Conservation (phyloP, 1,139 yeast genomes). For the Fermentozyma sake region DNA sequence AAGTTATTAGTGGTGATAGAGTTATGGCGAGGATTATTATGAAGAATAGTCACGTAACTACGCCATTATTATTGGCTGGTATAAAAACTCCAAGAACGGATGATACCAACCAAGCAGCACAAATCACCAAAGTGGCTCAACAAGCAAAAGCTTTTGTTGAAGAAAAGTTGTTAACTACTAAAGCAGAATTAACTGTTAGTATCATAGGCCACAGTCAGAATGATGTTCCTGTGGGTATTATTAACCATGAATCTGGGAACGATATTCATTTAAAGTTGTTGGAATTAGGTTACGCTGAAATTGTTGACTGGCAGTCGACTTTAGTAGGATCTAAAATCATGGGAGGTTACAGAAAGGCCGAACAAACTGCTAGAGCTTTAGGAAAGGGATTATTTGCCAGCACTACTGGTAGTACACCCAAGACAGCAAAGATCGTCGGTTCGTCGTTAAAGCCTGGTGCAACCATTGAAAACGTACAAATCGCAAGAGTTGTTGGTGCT, state of each 20-base stretch:
- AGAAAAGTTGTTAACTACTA: slow-evolving; percentile 60
- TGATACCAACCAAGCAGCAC: slow-evolving; percentile 30
- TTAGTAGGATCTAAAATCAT: slow-evolving; percentile 63
- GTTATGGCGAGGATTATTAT: slow-evolving; percentile 54
- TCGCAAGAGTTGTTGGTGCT: slow-evolving; percentile 60
- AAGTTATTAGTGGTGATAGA: slow-evolving; percentile 76
- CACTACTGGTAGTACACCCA: slow-evolving; percentile 19
- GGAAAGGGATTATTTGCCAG: slow-evolving; percentile 63
- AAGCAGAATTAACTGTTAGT: slow-evolving; percentile 46
- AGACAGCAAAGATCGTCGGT: slow-evolving; percentile 14
- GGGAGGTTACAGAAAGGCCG: slow-evolving; percentile 61
- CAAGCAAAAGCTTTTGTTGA: slow-evolving; percentile 67
- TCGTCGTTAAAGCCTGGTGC: slow-evolving; percentile 38
- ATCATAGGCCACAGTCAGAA: slow-evolving; percentile 58
- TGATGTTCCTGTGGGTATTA: slow-evolving; percentile 59
- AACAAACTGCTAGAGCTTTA: slow-evolving; percentile 57
- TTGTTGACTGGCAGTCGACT: slow-evolving; percentile 82
- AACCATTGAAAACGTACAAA: slow-evolving; percentile 46
- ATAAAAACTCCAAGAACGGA: slow-evolving; percentile 69
- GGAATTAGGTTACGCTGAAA: slow-evolving; percentile 66
- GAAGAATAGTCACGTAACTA: slow-evolving; percentile 39
- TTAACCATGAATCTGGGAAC: slow-evolving; percentile 71
- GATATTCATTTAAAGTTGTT: slow-evolving; percentile 62
- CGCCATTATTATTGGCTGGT: slow-evolving; percentile 70
- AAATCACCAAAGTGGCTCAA: slow-evolving; percentile 48